These are phyloP conservation scores for Globisporangium recalcitrans DNA, from an alignment of 352 stramenopile genomes.

Conservation along the genomic window DNA sequence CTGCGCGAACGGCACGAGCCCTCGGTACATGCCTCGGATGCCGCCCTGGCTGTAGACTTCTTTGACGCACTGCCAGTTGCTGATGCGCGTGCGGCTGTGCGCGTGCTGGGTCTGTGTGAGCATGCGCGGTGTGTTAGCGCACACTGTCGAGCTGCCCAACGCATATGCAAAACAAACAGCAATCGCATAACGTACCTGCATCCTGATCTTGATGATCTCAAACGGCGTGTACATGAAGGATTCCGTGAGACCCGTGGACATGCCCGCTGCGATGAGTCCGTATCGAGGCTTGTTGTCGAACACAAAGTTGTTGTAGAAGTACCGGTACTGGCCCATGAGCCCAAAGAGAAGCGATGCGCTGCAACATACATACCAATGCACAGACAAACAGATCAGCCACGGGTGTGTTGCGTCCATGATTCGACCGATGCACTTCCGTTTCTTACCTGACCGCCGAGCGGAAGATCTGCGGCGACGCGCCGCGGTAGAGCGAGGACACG, in stretches of 20 bases:
- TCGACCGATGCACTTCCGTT: neutral
- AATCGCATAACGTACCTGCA: constrained; percentile 37
- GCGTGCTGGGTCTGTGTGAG: constrained; percentile 45
- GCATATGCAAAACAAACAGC: neutral
- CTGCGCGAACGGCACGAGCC: constrained; percentile 51
- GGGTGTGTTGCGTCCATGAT: neutral
- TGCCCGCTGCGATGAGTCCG: constrained; percentile 43
- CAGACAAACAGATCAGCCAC: neutral
- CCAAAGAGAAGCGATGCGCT: constrained; percentile 65
- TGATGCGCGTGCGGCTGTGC: constrained; percentile 47
- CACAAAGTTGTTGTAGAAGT: constrained; percentile 61
- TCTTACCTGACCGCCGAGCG: constrained; percentile 55
- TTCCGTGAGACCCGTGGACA: constrained; percentile 62
- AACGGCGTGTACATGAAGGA: constrained; percentile 66
- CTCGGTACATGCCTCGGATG: constrained; percentile 69
- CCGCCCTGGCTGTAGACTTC: constrained; percentile 60
- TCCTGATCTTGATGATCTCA: constrained; percentile 71
- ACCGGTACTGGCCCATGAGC: constrained; percentile 70
- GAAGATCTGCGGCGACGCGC: constrained; percentile 64
- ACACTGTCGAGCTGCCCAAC: neutral
- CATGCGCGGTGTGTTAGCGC: neutral
- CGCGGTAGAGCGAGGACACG: constrained; percentile 54
- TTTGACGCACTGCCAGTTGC: constrained; percentile 67
- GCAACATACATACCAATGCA: neutral
- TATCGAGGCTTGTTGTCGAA: constrained; percentile 47